Percentiles rank a stretch among this genome's conserved stretches.
phyloP scores from a whole-genome alignment of 2,329 filamentous ascomycete species.

The Trichoderma gracile region DNA sequence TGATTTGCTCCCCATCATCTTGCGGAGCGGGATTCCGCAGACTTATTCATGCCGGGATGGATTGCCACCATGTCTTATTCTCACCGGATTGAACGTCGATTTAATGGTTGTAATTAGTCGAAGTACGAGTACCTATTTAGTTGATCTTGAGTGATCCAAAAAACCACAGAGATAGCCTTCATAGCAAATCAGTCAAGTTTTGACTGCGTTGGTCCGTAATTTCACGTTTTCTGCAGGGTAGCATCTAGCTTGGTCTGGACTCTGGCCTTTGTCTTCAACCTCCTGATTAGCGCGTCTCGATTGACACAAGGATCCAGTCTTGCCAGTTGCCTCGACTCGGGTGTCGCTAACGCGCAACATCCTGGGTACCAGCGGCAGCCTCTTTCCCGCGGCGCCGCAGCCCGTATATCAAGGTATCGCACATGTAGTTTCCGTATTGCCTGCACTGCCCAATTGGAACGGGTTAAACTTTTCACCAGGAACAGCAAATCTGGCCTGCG shows the following conservation, averaged over 20 bases:
- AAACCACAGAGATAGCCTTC: no score
- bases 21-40: slow-evolving; percentile 4
- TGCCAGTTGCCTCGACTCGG: neutral
- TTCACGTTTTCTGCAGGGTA: slow-evolving; percentile 13
- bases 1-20: slow-evolving; percentile 6
- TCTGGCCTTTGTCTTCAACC: neutral
- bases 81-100: no score
- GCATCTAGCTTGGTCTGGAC: neutral
- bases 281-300: slow-evolving; percentile 19
- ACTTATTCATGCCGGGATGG: neutral
- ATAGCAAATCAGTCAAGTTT: no score
- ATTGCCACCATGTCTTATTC: neutral
- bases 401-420: neutral
- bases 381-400: neutral
- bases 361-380: slow-evolving; percentile 2
- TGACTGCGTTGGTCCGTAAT: neutral
- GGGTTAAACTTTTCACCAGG: slow-evolving; percentile 21
- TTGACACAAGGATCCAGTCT: slow-evolving; percentile 13
- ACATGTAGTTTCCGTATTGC: slow-evolving; percentile 19
- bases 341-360: slow-evolving; percentile 15
- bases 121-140: no score
- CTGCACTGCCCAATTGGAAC: slow-evolving; percentile 1
- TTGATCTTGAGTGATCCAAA: no score
- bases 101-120: no score
- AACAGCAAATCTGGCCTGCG: slow-evolving; percentile 2